Conservation (phyloP, 306 rosid genomes). For the Boehmeria nivea region DNA sequence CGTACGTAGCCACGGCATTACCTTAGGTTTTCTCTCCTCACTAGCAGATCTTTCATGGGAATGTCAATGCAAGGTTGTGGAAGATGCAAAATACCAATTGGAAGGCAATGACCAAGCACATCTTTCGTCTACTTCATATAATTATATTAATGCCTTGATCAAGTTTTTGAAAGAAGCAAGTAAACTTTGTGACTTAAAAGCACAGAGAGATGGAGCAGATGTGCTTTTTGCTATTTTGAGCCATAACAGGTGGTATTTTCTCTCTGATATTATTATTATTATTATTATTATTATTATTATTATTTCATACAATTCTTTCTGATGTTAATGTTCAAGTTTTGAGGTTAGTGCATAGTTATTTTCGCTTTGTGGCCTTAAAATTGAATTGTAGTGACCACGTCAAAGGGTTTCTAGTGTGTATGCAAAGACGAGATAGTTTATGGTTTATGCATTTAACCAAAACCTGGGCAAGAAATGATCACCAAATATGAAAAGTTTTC, state of each 20-base stretch:
- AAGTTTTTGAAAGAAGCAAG: conserved; percentile 21
- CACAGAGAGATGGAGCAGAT: conserved; percentile 24
- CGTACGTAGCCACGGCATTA: neutral
- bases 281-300: too few relatives aligned
- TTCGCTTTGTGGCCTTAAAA: too few relatives aligned
- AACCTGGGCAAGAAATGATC: neutral
- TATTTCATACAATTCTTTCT: neutral
- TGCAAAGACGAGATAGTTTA: too few relatives aligned
- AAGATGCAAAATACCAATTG: conserved; percentile 10
- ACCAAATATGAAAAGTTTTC: neutral
- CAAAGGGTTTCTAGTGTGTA: too few relatives aligned
- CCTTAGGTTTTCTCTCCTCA: neutral
- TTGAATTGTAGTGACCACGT: too few relatives aligned
- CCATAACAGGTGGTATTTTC: conserved; percentile 15
- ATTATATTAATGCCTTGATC: conserved; percentile 8
- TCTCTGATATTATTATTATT: neutral
- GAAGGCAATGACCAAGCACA: neutral
- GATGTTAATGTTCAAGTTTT: neutral
- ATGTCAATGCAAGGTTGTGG: conserved; percentile 25
- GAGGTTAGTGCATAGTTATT: too few relatives aligned
- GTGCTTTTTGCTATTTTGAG: conserved; percentile 18
- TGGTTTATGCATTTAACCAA: too few relatives aligned
- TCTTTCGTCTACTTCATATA: neutral
- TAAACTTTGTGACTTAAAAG: conserved; percentile 12
- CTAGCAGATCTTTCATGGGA: conserved; percentile 24